Base-by-base conservation (phyloP, 306 rosid species). In the Trifolium pratense region DNA sequence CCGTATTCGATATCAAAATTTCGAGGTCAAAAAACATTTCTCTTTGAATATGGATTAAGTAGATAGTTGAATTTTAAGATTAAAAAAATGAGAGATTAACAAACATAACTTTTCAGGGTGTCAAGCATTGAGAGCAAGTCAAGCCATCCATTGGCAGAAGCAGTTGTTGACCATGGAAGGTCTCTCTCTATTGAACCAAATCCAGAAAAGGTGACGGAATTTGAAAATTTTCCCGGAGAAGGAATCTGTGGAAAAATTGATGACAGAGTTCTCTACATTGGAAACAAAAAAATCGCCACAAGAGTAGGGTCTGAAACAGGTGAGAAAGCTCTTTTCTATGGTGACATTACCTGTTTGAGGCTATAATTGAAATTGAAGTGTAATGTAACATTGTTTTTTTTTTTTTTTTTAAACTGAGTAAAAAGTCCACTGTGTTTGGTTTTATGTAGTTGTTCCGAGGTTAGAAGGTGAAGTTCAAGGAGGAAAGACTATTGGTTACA, bases 111-210 rank as follows among this genome's bases (percentile, higher is more conserved):
- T 84, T 69, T 81, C 77, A 95, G 99, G 97, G 97, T 90, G 48
- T 82, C 99, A 43, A 88, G 99, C 75, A 78, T 95, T 51, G 99
- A 95, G 88, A 90, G 93, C 83, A 95, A 95, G 84, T 87, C 99
- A 53, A 91, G 99, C 49, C 99, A 95, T 87, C 99, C 99, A 64
- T 83, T 91, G 93, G 97, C 97, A 7, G 84, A 81, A 34, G 92
- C 99, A 15, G 82, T 95, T 45, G 82, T 95, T 65, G 92, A 85
- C 64, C 80, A 91, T 10, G 99, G 91, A 78, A 90, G 91, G 86
- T 88, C 89, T n/a, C 87, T 78, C 39, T 86, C 84, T 1, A 71
- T 95, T 67, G 88, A 83, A 63, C 92, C 93, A 59, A 87, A 87
- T 51, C 90, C 97, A 5, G 99, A 95, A 75, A 80, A 71, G 42